phyloP scores from a whole-genome alignment of 768 basidiomycete genomes.

The Clitopilus hobsonii region DNA sequence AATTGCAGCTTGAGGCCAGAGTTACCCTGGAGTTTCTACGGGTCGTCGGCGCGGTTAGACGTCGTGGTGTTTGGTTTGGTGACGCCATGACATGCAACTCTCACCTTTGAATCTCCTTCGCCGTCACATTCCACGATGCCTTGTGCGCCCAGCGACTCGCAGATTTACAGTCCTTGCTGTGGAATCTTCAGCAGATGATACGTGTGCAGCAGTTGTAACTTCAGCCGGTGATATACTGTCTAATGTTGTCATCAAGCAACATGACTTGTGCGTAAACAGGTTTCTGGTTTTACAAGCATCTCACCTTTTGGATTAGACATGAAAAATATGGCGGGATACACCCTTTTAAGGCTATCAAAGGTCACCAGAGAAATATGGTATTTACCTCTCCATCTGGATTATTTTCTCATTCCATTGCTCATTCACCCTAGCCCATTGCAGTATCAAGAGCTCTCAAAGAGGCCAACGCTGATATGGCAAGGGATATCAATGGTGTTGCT shows the following conservation, averaged over 20 bases:
- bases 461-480: conserved; percentile 47
- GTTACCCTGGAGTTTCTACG: no score
- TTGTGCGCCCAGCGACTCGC: conserved; percentile 8
- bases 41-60: background rate
- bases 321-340: conserved; percentile 69
- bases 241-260: conserved; percentile 85
- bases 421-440: conserved; percentile 56
- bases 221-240: conserved; percentile 67
- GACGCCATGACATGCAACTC: background rate
- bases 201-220: conserved; percentile 83
- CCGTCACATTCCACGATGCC: background rate
- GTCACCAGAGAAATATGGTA: conserved; percentile 80
- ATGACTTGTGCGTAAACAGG: conserved; percentile 42
- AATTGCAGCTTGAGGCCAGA: background rate
- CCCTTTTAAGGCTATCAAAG: conserved; percentile 68
- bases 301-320: conserved; percentile 23
- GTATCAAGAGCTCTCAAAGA: conserved; percentile 64
- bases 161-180: conserved; percentile 66
- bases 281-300: background rate
- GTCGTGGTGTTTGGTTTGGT: background rate
- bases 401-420: background rate
- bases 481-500: conserved; percentile 80
- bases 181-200: conserved; percentile 92
- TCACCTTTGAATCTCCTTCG: background rate
- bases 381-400: background rate